Conservation (phyloP, 2,329 filamentous ascomycete species). For the Cryphonectria nitschkei region DNA sequence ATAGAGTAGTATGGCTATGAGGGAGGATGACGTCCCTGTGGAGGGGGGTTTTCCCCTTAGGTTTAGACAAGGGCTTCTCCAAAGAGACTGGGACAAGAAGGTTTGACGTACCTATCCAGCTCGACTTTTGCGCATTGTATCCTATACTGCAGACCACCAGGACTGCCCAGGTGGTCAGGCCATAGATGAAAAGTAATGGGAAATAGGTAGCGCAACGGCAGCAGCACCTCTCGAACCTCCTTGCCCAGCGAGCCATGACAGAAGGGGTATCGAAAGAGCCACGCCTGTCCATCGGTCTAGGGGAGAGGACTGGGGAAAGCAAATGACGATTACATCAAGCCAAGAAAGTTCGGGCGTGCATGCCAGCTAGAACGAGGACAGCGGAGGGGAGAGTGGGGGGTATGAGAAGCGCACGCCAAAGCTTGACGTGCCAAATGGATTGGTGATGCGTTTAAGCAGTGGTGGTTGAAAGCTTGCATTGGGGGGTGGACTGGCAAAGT, state of each 20-base stretch:
- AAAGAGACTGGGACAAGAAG: too few species aligned
- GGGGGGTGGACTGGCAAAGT: conserved; percentile 6
- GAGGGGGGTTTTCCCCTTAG: neutral
- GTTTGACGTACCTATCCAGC: conserved; percentile 58
- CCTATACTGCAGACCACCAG: conserved; percentile 83
- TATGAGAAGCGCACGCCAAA: neutral
- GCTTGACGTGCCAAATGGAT: neutral
- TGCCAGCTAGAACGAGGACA: neutral
- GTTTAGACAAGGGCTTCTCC: too few species aligned
- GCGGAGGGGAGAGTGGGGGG: too few species aligned
- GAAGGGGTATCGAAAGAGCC: conserved; percentile 40
- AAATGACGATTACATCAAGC: conserved; percentile 9
- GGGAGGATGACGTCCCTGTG: conserved; percentile 59
- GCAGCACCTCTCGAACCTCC: conserved; percentile 79
- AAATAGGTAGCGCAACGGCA: conserved; percentile 80
- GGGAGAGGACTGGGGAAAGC: conserved; percentile 13
- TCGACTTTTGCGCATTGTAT: conserved; percentile 53
- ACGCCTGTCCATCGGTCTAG: conserved; percentile 29
- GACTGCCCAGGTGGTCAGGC: conserved; percentile 89
- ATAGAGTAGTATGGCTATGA: conserved; percentile 73
- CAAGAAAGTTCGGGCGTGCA: neutral
- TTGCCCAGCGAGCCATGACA: conserved; percentile 64
- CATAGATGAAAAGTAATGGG: conserved; percentile 87
- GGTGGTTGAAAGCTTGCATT: neutral
- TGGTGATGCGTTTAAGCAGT: neutral